Evolutionary conservation across 1,139 yeast species (phyloP).

Genomic region (Scheffersomyces cryptocercus): DNA sequence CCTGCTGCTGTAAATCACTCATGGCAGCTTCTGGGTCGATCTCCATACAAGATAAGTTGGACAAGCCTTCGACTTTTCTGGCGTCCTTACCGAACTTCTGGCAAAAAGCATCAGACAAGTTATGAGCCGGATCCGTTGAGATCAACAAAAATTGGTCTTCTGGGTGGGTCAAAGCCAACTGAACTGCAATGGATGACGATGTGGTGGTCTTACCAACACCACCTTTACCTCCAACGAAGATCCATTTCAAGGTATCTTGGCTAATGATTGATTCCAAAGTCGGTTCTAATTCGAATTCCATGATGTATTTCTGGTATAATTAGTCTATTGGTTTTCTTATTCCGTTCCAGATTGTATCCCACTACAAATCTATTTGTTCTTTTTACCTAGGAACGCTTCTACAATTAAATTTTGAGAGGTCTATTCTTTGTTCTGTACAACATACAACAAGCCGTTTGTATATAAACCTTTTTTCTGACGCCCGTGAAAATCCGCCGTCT

Average conservation of each 20-base stretch:
- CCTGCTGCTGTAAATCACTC: constrained; percentile 78
- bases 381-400: too few relatives aligned
- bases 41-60: constrained; percentile 94
- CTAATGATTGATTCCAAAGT: constrained; percentile 63
- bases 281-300: constrained; percentile 62
- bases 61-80: constrained; percentile 83
- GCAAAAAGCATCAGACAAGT: constrained; percentile 94
- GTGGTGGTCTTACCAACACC: constrained; percentile 99
- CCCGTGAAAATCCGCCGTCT: too few relatives aligned
- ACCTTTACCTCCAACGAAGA: constrained; percentile 98
- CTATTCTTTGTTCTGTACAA: too few relatives aligned
- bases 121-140: constrained; percentile 98
- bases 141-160: constrained; percentile 80
- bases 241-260: constrained; percentile 85
- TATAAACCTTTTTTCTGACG: too few relatives aligned
- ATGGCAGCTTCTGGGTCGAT: constrained; percentile 95
- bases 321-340: background rate
- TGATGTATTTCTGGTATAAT: constrained; percentile 10
- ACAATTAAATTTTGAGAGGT: too few relatives aligned
- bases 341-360: too few relatives aligned
- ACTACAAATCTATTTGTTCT: too few relatives aligned
- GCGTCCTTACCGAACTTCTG: constrained; percentile 98
- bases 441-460: too few relatives aligned
- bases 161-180: constrained; percentile 79
- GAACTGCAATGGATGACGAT: constrained; percentile 92